phyloP scores from a whole-genome alignment of 257 asterid species.

The Primulina huaijiensis region DNA sequence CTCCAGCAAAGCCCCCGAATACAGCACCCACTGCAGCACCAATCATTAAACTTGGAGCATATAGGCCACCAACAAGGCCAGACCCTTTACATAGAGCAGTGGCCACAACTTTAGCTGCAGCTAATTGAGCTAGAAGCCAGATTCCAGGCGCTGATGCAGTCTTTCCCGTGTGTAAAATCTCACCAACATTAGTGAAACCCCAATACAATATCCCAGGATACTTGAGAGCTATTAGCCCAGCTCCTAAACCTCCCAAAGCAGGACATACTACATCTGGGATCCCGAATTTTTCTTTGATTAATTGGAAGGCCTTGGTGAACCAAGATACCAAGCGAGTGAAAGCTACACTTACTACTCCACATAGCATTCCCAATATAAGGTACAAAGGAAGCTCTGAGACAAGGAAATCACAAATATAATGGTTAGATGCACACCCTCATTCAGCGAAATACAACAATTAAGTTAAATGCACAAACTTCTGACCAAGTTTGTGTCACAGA shows the following conservation, averaged over 20 bases:
- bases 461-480: constrained; percentile 15
- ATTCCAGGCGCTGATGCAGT: constrained; percentile 99
- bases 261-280: constrained; percentile 87
- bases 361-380: constrained; percentile 91
- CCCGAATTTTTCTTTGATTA: constrained; percentile 63
- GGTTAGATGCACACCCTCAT: constrained; percentile 27
- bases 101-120: constrained; percentile 93
- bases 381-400: constrained; percentile 87
- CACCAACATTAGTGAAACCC: constrained; percentile 98
- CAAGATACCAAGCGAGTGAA: constrained; percentile 73
- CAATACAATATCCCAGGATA: constrained; percentile 95
- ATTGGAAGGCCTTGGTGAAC: constrained; percentile 67
- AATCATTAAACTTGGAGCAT: constrained; percentile 98
- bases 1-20: constrained; percentile 93
- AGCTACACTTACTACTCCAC: constrained; percentile 95
- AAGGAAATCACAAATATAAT: constrained; percentile 29
- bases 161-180: constrained; percentile 93
- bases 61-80: constrained; percentile 93
- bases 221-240: constrained; percentile 91
- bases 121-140: constrained; percentile 84
- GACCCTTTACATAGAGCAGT: constrained; percentile 94
- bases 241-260: constrained; percentile 96
- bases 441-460: constrained; percentile 22
- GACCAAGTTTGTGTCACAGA: constrained; percentile 6
- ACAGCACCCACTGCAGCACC: constrained; percentile 99